Evolutionary conservation across 345 rosid species (phyloP).

Genomic region (Capsella bursapastoris): DNA sequence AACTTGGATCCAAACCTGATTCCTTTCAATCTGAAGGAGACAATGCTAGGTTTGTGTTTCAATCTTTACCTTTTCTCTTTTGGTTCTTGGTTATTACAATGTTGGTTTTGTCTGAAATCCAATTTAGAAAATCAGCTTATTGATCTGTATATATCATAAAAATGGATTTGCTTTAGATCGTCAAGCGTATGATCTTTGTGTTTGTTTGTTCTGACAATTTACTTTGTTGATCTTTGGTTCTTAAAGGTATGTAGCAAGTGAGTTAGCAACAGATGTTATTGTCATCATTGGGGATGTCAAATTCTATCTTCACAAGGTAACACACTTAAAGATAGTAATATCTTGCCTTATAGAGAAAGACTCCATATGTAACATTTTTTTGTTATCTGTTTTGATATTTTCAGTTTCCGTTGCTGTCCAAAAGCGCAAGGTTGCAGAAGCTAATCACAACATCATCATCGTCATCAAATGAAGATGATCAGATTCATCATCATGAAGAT

Average conservation of each 20-base stretch:
- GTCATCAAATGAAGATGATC: slow-evolving; percentile 53
- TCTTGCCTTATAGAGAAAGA: slow-evolving; percentile 25
- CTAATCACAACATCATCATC: slow-evolving; percentile 48
- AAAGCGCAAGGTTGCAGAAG: slow-evolving; percentile 69
- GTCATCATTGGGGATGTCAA: slow-evolving; percentile 63
- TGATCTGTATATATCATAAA: slow-evolving; percentile 8
- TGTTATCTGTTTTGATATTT: neutral
- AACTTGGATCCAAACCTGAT: slow-evolving; percentile 91
- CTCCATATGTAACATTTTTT: neutral
- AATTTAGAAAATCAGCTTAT: neutral
- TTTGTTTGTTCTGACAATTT: neutral
- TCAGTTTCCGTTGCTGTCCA: slow-evolving; percentile 75
- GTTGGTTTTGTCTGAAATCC: slow-evolving; percentile 24
- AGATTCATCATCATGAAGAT: slow-evolving; percentile 51
- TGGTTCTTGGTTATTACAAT: slow-evolving; percentile 2
- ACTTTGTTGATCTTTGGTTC: slow-evolving; percentile 14
- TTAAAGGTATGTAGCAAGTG: slow-evolving; percentile 69
- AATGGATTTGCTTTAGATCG: no score
- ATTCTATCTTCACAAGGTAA: slow-evolving; percentile 80
- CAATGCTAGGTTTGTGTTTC: slow-evolving; percentile 56
- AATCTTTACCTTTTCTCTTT: neutral
- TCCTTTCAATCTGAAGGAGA: slow-evolving; percentile 75
- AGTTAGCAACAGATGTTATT: slow-evolving; percentile 70
- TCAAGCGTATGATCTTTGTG: neutral
- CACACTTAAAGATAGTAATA: neutral